Percentiles rank a stretch among this genome's conserved stretches.
Evolutionary conservation across 768 basidiomycete species (phyloP).

Genomic region (Rhodocollybia butyracea): DNA sequence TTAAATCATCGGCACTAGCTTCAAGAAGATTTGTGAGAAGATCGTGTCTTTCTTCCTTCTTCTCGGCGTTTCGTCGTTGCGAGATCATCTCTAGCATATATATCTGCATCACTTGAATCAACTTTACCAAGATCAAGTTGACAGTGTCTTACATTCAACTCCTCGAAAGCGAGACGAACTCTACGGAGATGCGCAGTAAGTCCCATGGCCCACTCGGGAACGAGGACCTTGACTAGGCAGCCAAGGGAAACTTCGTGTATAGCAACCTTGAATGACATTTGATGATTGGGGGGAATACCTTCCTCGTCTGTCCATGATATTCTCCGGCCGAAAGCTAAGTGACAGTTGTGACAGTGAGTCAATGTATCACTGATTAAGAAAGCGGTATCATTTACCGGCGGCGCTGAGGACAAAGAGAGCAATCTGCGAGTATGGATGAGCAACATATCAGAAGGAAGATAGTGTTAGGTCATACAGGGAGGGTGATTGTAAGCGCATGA

Average conservation of each 20-base stretch:
- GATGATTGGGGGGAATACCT: constrained; percentile 36
- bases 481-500: constrained; percentile 49
- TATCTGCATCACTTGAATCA: constrained; percentile 17
- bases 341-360: neutral
- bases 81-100: constrained; percentile 56
- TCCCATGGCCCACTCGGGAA: constrained; percentile 38
- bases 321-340: constrained; percentile 9
- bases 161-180: constrained; percentile 35
- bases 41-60: constrained; percentile 42
- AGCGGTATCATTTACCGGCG: constrained; percentile 36
- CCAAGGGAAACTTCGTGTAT: constrained; percentile 39
- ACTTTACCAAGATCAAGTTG: neutral
- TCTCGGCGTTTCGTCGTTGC: constrained; percentile 31
- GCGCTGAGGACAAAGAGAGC: constrained; percentile 16
- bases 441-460: neutral
- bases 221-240: constrained; percentile 31
- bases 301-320: constrained; percentile 5
- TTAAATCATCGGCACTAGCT: constrained; percentile 38
- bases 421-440: neutral
- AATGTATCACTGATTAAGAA: neutral
- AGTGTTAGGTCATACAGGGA: constrained; percentile 36
- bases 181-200: constrained; percentile 29
- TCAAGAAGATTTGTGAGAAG: constrained; percentile 50
- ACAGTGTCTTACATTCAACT: constrained; percentile 33
- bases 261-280: constrained; percentile 46